Evolutionary conservation across 108 stramenopile species (phyloP).

Genomic region (Skeletonema menzelii): DNA sequence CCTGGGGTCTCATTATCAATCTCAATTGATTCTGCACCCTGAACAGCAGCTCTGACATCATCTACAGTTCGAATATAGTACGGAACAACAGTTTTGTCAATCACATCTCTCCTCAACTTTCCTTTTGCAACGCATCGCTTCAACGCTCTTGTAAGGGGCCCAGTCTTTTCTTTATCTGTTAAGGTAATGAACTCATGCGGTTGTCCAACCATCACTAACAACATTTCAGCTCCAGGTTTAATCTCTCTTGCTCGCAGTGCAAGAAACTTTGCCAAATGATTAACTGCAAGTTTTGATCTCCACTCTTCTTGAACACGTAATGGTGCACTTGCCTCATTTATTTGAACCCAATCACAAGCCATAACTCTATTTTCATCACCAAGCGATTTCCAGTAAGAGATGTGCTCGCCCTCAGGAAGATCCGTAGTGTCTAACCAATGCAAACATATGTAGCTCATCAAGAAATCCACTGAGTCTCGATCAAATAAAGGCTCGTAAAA

Average conservation of each 20-base stretch:
- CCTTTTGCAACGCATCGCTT: slow-evolving; percentile 27
- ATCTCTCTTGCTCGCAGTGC: slow-evolving; percentile 33
- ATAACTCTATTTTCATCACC: background rate
- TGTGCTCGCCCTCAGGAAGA: slow-evolving; percentile 1
- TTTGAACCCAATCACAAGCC: background rate
- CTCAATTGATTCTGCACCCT: background rate
- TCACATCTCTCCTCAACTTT: slow-evolving; percentile 18
- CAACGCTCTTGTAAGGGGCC: slow-evolving; percentile 30
- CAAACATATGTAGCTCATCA: slow-evolving; percentile 37
- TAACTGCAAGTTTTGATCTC: slow-evolving; percentile 27
- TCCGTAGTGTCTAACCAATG: slow-evolving; percentile 42
- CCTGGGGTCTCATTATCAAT: slow-evolving; percentile 7
- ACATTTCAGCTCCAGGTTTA: slow-evolving; percentile 34
- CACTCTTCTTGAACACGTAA: slow-evolving; percentile 13
- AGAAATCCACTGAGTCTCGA: slow-evolving; percentile 25
- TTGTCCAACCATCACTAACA: slow-evolving; percentile 43
- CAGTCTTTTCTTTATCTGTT: background rate
- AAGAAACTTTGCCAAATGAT: slow-evolving; percentile 37
- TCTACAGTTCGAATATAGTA: slow-evolving; percentile 23
- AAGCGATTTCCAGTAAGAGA: slow-evolving; percentile 28
- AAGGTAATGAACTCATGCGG: slow-evolving; percentile 21
- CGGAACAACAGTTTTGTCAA: slow-evolving; percentile 22
- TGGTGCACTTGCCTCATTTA: slow-evolving; percentile 32
- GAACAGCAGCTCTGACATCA: slow-evolving; percentile 32
- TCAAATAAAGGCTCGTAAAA: slow-evolving; percentile 40